Base-by-base conservation (phyloP, 2,329 filamentous ascomycete genomes). In the Meredithiella fracta region DNA sequence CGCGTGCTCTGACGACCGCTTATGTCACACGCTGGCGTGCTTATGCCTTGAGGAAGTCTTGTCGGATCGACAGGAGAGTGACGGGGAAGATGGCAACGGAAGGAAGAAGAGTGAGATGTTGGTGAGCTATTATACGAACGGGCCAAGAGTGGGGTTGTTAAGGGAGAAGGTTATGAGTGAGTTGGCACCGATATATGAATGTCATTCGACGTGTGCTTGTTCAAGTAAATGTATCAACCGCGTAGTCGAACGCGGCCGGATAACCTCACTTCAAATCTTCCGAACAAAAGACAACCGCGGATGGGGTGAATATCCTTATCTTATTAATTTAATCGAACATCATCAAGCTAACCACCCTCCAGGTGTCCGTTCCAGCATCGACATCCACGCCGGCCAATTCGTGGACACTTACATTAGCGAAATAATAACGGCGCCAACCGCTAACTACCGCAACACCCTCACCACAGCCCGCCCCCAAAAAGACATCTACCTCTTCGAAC, bases 341-440 rank as follows among this genome's bases (percentile, higher is more conserved):
- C n/a, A n/a, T n/a, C n/a, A n/a, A n/a, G 40, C 42, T 40, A 52
- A 53, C 40, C 17, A 49, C 17, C 37, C 20, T n/a, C 22, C 55
- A 80, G 78, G 82, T 31, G 77, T 94, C 0, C 75, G 79, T 6
- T 82, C 80, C 59, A 75, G 75, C 3, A 72, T 82, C 2, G 71
- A 79, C 20, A 76, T 94, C 1, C 75, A 76, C 55, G 73, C 75
- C 60, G 87, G 87, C 2, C 84, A 90, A 61, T 92, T 89, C 62
- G 79, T 94, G 42, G 87, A 91, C 64, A 78, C 77, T 6, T 94
- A 92, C 63, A 73, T 89, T 6, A 86, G 87, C 11, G 81, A 85
- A 65, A 72, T 85, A 57, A 80, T 86, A 62, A 82, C 79, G 1
- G 71, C 74, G 0, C 62, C 66, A 1, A 80, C 90, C 67, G 85